Percentiles rank a stretch among this genome's conserved stretches.
phyloP scores from a whole-genome alignment of 1,139 yeast species.

The Pichia sp. region DNA sequence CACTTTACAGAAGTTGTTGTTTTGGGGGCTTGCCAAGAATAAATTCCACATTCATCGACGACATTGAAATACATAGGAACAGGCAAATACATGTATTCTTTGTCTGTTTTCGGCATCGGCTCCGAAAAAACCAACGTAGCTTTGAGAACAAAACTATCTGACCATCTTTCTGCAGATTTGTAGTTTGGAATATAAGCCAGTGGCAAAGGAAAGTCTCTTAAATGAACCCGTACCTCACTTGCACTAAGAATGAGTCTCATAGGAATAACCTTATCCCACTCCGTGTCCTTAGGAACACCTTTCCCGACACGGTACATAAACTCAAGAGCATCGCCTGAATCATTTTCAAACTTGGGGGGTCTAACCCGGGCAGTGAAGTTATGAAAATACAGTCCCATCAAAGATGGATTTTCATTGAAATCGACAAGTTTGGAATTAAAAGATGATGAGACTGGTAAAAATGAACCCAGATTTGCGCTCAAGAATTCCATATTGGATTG shows the following conservation, averaged over 20 bases:
- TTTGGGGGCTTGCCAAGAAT: slow-evolving; percentile 64
- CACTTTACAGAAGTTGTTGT: slow-evolving; percentile 75
- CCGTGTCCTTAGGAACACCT: slow-evolving; percentile 69
- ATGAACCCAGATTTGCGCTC: slow-evolving; percentile 37
- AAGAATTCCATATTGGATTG: slow-evolving; percentile 48
- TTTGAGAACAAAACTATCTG: slow-evolving; percentile 17
- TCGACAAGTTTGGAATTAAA: slow-evolving; percentile 55
- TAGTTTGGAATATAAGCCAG: slow-evolving; percentile 39
- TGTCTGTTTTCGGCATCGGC: slow-evolving; percentile 26
- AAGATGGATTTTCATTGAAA: slow-evolving; percentile 58
- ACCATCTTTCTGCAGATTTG: slow-evolving; percentile 33
- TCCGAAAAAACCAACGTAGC: slow-evolving; percentile 59
- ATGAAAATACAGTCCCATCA: slow-evolving; percentile 54
- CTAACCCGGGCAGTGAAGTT: slow-evolving; percentile 51
- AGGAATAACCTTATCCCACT: slow-evolving; percentile 69
- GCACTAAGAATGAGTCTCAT: slow-evolving; percentile 45
- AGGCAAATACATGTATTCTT: slow-evolving; percentile 36
- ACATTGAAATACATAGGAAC: slow-evolving; percentile 56
- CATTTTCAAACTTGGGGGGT: slow-evolving; percentile 53
- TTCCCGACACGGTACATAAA: slow-evolving; percentile 73
- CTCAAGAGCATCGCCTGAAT: slow-evolving; percentile 44
- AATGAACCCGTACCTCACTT: slow-evolving; percentile 52
- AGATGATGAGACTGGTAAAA: slow-evolving; percentile 33
- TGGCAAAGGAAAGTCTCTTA: slow-evolving; percentile 67
- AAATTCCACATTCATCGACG: slow-evolving; percentile 37